Evolutionary conservation across 2,329 filamentous ascomycete species (phyloP).

Genomic region (Colletotrichum echinochloae): DNA sequence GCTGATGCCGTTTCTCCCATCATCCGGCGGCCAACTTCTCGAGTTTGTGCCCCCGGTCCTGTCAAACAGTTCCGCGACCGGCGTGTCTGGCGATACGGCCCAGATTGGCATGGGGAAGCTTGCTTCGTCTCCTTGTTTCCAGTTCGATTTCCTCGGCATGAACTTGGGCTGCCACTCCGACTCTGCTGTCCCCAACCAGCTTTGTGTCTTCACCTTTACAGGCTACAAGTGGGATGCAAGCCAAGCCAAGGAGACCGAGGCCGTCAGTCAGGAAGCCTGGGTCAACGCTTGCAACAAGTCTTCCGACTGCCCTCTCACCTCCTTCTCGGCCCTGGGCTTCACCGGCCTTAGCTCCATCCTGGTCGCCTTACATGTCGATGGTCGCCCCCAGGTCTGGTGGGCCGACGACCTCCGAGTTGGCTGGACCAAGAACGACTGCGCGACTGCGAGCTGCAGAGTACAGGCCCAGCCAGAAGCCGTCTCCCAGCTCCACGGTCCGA

Average conservation of each 20-base stretch:
- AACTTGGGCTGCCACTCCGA: conserved; percentile 50
- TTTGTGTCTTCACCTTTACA: conserved; percentile 57
- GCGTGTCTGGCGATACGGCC: conserved; percentile 51
- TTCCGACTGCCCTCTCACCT: conserved; percentile 51
- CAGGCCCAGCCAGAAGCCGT: background rate
- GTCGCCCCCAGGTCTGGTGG: conserved; percentile 56
- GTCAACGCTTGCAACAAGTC: conserved; percentile 54
- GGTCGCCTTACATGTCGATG: conserved; percentile 53
- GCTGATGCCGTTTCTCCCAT: conserved; percentile 51
- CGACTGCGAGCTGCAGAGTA: conserved; percentile 52
- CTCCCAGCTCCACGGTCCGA: conserved; percentile 5
- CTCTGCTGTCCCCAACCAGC: conserved; percentile 45
- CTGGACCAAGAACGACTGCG: conserved; percentile 57
- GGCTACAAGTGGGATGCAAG: conserved; percentile 53
- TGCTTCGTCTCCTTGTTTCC: conserved; percentile 52
- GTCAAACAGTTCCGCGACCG: conserved; percentile 42
- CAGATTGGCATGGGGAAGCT: conserved; percentile 56
- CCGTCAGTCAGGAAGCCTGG: conserved; percentile 51
- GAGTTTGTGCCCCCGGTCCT: conserved; percentile 55
- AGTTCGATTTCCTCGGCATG: conserved; percentile 55
- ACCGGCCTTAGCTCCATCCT: conserved; percentile 54
- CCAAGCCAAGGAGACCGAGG: conserved; percentile 47
- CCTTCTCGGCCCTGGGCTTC: conserved; percentile 53
- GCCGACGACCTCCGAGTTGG: conserved; percentile 55
- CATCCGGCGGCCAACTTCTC: conserved; percentile 55